Conservation (phyloP, 2,329 filamentous ascomycete species). For the Neofusicoccum cordaticola region DNA sequence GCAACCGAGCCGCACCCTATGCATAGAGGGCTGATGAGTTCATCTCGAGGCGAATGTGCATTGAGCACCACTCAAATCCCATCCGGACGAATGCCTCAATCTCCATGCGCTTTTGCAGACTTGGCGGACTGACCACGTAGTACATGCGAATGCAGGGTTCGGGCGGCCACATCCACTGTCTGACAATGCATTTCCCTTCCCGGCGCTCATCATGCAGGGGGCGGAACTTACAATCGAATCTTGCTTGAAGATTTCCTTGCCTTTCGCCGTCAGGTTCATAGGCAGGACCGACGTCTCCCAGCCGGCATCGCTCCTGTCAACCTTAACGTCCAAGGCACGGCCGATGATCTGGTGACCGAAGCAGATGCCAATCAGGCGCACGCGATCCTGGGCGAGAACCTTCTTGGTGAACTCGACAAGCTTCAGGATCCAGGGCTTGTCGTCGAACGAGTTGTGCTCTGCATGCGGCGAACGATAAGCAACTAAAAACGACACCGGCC, state of each 20-base stretch:
- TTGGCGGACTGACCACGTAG: no score
- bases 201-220: not conserved
- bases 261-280: slow-evolving; percentile 65
- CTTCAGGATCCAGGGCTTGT: slow-evolving; percentile 71
- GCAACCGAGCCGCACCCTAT: no score
- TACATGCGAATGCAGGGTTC: no score
- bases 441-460: slow-evolving; percentile 71
- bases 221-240: slow-evolving; percentile 55
- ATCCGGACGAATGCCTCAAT: no score
- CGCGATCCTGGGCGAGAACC: slow-evolving; percentile 59
- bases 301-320: slow-evolving; percentile 64
- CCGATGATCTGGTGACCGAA: slow-evolving; percentile 86
- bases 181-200: not conserved
- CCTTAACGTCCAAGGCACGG: slow-evolving; percentile 65
- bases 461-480: slow-evolving; percentile 22
- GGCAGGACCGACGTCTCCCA: slow-evolving; percentile 81
- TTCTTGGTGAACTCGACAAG: slow-evolving; percentile 66
- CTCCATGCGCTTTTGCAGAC: no score
- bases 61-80: no score
- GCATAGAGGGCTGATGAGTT: no score
- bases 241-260: slow-evolving; percentile 68
- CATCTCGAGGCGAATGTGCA: no score
- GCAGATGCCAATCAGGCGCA: slow-evolving; percentile 76
- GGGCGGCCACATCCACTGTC: not conserved
- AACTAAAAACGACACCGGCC: not conserved